These are phyloP conservation scores for Dunaliella primolecta DNA, from an alignment of 139 green algal species.

Conservation along the genomic window DNA sequence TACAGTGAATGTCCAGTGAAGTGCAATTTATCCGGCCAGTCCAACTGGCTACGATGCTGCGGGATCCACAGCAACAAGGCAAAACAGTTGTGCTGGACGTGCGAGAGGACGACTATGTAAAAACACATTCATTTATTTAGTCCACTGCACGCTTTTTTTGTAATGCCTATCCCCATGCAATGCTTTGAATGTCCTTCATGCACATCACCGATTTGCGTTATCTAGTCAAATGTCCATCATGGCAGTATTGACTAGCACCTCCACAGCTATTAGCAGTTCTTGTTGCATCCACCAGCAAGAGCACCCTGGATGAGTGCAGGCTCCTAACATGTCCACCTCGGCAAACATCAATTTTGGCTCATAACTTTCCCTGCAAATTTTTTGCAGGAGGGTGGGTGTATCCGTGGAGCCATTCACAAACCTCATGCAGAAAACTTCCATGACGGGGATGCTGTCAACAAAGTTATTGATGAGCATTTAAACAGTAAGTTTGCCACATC, in stretches of 20 bases:
- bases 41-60: conserved; percentile 11
- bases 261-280: conserved; percentile 6
- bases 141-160: background rate
- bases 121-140: background rate
- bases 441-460: background rate
- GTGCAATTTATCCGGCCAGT: conserved; percentile 12
- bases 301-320: too few species aligned
- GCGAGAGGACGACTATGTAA: conserved; percentile 22
- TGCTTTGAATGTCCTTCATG: conserved; percentile 4
- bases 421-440: background rate
- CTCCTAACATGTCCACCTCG: too few species aligned
- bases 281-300: background rate
- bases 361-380: too few species aligned
- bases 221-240: too few species aligned
- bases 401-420: background rate
- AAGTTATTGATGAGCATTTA: background rate
- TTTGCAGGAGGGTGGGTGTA: background rate
- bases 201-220: too few species aligned
- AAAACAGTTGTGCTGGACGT: conserved; percentile 23
- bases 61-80: conserved; percentile 1
- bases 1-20: too few species aligned
- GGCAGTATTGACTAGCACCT: too few species aligned
- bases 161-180: background rate
- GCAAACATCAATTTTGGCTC: too few species aligned
- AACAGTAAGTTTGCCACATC: too few species aligned